Base-by-base conservation (phyloP, 2,329 filamentous ascomycete species). In the Colletotrichum plurivorum region DNA sequence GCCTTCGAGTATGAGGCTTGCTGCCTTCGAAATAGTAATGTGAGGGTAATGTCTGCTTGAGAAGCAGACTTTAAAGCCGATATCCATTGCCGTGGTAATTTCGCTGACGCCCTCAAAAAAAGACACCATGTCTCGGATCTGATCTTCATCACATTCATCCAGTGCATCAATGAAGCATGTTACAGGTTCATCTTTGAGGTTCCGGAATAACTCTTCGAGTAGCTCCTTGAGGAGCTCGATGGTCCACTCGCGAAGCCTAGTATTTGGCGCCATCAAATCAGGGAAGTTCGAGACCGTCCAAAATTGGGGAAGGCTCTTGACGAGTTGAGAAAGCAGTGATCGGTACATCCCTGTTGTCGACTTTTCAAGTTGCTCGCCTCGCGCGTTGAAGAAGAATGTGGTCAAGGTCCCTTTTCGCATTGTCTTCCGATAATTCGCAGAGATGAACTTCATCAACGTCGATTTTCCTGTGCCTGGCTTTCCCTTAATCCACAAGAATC, bases 321-420 rank as follows among this genome's bases (percentile, higher is more conserved):
- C 73, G 0, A 89, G 73, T 46, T 89, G 85, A 2, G 77, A 69
- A 0, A 89, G 63, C 0, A 89, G 62, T 0, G 85, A 85, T 2
- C 86, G 79, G 70, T 87, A 88, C 75, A 89, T 80, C 0, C 88
- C 87, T 0, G 75, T 31, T 0, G 79, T 77, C 0, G 85, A 82
- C 61, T 78, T 85, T 54, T 89, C 84, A 9, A 85, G 73, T 6
- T 75, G 36, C 0, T 77, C 75, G 0, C 84, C 84, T 63, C 82
- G 75, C 0, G 84, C 84, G 63, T 86, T 83, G 77, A 87, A 87
- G 74, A 86, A 87, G 74, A 85, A 87, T 0, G 79, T 82, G 1
- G 84, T 63, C 0, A 82, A 69, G 0, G 76, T 49, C 1, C 69
- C 65, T 15, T 73, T 68, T 13, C 69, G 55, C 31, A 70, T 58